Conservation (phyloP, 2,329 filamentous ascomycete genomes). For the Epichloe typhina region DNA sequence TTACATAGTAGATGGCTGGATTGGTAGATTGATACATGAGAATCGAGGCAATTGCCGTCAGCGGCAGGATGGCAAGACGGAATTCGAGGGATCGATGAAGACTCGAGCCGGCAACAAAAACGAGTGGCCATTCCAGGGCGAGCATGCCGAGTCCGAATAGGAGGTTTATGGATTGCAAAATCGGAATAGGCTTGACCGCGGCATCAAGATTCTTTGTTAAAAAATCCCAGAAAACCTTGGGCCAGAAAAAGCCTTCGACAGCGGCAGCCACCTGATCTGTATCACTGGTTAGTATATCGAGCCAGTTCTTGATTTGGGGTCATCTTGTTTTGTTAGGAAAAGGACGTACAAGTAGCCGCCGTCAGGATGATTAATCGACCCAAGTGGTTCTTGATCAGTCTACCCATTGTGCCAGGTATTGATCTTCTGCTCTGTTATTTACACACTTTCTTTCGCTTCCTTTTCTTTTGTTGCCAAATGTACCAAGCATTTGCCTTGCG, state of each 20-base stretch:
- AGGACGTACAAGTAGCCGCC: constrained; percentile 56
- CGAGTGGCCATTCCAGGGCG: constrained; percentile 83
- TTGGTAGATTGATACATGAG: constrained; percentile 90
- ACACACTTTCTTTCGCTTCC: constrained; percentile 5
- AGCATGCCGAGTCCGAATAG: constrained; percentile 66
- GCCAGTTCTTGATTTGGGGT: too few relatives aligned
- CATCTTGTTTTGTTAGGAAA: neutral
- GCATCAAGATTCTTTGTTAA: constrained; percentile 78
- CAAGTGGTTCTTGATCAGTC: constrained; percentile 99
- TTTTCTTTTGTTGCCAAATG: neutral
- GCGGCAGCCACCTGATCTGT: constrained; percentile 76
- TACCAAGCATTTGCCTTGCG: neutral
- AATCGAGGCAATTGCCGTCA: constrained; percentile 59
- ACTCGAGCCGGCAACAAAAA: constrained; percentile 58
- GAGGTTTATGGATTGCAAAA: constrained; percentile 83
- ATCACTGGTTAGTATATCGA: constrained; percentile 9
- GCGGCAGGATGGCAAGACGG: constrained; percentile 67
- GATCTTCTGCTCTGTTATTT: neutral
- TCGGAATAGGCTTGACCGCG: constrained; percentile 75
- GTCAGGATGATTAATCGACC: constrained; percentile 86
- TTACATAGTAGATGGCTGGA: constrained; percentile 78
- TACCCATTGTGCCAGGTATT: constrained; percentile 56
- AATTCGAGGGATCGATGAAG: constrained; percentile 82
- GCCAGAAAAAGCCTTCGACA: constrained; percentile 89
- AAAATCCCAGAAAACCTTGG: constrained; percentile 98